Conservation (phyloP, 768 basidiomycete genomes). For the Lentinula edodes region DNA sequence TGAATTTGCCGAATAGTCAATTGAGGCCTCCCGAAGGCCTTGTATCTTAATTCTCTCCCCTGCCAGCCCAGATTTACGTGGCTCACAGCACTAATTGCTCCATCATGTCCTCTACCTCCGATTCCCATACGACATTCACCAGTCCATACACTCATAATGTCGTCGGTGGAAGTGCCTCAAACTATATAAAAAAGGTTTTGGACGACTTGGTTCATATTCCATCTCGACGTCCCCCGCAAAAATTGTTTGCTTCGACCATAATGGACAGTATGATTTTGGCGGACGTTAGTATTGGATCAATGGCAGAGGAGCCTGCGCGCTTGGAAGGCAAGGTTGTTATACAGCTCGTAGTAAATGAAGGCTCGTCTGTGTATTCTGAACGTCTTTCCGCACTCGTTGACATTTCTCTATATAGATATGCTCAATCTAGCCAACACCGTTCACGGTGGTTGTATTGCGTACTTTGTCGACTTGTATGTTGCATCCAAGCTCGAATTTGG, state of each 20-base stretch:
- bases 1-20: neutral
- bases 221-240: neutral
- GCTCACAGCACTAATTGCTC: neutral
- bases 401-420: conserved; percentile 23
- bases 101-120: neutral
- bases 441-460: conserved; percentile 27
- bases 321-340: conserved; percentile 2
- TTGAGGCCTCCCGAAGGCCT: neutral
- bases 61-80: neutral
- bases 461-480: conserved; percentile 25
- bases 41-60: neutral
- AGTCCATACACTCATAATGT: neutral
- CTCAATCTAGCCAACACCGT: conserved; percentile 19
- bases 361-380: neutral
- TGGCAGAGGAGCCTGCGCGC: neutral
- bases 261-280: neutral
- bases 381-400: neutral
- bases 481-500: conserved; percentile 1
- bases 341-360: conserved; percentile 1
- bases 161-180: neutral
- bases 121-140: neutral
- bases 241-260: neutral
- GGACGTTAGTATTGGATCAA: conserved; percentile 1
- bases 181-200: neutral
- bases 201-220: neutral